Evolutionary conservation across 345 rosid genomes (phyloP).

Genomic region (Eucalyptus marginata): DNA sequence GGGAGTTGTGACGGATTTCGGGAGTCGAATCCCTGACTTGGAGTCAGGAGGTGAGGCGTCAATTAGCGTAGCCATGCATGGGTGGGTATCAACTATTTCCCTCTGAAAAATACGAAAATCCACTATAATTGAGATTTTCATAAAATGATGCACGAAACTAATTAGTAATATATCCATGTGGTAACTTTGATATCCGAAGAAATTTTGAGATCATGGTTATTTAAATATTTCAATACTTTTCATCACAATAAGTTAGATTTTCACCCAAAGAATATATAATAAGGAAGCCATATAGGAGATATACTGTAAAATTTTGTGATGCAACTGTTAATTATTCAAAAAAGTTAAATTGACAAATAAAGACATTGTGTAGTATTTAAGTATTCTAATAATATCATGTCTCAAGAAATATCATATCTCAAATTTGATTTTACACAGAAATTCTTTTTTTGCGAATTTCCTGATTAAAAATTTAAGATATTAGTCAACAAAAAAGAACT

Average conservation of each 20-base stretch:
- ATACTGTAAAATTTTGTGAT: neutral
- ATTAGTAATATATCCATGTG: neutral
- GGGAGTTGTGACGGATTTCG: too few relatives aligned
- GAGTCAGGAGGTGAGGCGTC: fast-evolving
- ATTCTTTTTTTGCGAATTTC: neutral
- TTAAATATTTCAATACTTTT: neutral
- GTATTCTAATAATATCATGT: neutral
- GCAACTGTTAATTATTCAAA: neutral
- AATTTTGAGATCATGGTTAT: neutral
- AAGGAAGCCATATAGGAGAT: neutral
- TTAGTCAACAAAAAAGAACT: neutral
- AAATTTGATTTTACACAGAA: neutral
- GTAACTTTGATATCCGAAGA: neutral
- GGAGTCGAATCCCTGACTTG: too few relatives aligned
- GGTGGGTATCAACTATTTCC: neutral
- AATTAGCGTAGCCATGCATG: too few relatives aligned
- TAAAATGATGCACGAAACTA: neutral
- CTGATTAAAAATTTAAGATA: too few relatives aligned
- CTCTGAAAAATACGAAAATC: neutral
- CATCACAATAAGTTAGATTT: neutral
- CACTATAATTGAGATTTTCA: neutral
- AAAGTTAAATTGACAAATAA: neutral
- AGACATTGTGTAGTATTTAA: neutral
- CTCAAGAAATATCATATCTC: neutral
- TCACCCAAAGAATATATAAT: neutral